phyloP scores from a whole-genome alignment of 805 yeast species.

The Yamadazyma takamatsuzukensis region DNA sequence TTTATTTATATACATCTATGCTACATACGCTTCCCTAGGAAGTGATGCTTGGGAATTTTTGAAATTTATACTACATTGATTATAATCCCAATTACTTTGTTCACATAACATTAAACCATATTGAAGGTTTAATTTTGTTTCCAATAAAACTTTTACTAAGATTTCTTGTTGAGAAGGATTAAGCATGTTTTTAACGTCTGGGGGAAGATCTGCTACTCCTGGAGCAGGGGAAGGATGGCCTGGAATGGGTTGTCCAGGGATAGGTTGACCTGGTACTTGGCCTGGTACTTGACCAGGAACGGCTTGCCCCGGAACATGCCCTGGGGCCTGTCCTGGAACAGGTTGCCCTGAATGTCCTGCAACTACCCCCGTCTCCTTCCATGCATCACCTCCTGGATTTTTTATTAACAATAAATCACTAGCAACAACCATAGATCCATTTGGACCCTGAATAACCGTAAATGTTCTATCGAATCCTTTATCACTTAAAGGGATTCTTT shows the following conservation, averaged over 20 bases:
- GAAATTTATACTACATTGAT: conserved; percentile 66
- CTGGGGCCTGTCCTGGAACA: conserved; percentile 1
- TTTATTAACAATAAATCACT: conserved; percentile 77
- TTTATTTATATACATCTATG: conserved; percentile 1
- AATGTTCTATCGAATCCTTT: conserved; percentile 87
- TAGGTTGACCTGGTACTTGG: conserved; percentile 13
- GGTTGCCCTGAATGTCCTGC: conserved; percentile 4
- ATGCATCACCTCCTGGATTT: conserved; percentile 52
- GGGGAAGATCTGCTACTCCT: conserved; percentile 45
- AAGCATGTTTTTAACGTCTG: conserved; percentile 50
- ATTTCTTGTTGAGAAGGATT: conserved; percentile 58
- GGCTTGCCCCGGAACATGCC: conserved; percentile 6
- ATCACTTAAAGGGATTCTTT: conserved; percentile 41
- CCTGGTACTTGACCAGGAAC: conserved; percentile 11
- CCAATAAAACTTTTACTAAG: conserved; percentile 59
- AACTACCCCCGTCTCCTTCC: conserved; percentile 34
- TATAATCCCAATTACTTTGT: conserved; percentile 82
- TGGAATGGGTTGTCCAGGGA: conserved; percentile 6
- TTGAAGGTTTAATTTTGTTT: conserved; percentile 74
- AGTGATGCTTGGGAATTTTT: conserved; percentile 55
- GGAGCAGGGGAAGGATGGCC: conserved; percentile 16
- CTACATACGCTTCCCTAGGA: conserved; percentile 38
- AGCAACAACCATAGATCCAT: conserved; percentile 75
- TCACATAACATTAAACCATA: conserved; percentile 80
- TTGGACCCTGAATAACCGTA: conserved; percentile 67